Conservation (phyloP, 768 basidiomycete genomes). For the Suillus subaureus region DNA sequence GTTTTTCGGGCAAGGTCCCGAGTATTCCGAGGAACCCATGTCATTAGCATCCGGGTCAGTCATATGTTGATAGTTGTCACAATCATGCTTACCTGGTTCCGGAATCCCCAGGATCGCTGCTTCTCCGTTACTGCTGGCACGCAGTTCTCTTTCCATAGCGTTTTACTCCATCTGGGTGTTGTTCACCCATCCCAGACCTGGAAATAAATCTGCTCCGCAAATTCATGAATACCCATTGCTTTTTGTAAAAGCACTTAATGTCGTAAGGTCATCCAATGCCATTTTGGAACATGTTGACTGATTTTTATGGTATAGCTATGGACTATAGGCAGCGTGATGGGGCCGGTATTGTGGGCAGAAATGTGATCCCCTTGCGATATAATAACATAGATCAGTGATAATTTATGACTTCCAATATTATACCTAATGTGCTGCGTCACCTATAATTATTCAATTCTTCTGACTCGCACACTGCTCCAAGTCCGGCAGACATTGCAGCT, state of each 20-base stretch:
- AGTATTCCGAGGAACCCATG: not conserved
- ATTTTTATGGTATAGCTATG: not conserved
- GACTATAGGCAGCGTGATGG: not conserved
- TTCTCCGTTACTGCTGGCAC: not conserved
- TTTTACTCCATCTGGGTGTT: not conserved
- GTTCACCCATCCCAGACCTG: not conserved
- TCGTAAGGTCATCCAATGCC: not conserved
- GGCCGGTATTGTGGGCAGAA: not conserved
- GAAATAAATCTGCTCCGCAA: not conserved
- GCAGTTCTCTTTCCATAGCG: not conserved
- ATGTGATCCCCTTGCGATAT: not conserved
- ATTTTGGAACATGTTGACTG: no score
- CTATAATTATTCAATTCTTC: not conserved
- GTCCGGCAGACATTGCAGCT: not conserved
- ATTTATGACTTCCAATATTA: not conserved
- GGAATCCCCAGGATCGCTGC: not conserved
- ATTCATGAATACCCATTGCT: not conserved
- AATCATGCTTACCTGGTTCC: not conserved
- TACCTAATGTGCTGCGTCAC: not conserved
- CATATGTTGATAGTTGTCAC: no score
- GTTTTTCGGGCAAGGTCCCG: not conserved
- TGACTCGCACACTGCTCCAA: not conserved
- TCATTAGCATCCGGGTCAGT: not conserved
- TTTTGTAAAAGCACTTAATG: not conserved
- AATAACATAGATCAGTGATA: not conserved